phyloP scores from a whole-genome alignment of 2,329 filamentous ascomycete species.

The Verticillium isaacii region DNA sequence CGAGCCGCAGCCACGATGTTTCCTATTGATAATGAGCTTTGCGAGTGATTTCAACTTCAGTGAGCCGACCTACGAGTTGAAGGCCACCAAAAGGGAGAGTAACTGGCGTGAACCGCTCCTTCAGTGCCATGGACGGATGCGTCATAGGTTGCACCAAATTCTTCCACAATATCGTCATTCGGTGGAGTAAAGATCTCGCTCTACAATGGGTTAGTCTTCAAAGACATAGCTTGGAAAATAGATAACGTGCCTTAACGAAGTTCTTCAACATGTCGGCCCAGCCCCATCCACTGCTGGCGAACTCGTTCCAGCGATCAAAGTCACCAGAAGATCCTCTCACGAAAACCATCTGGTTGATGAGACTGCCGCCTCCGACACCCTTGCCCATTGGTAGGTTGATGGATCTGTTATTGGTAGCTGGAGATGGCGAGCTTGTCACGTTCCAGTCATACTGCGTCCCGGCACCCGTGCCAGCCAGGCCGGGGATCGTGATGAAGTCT shows the following conservation, averaged over 20 bases:
- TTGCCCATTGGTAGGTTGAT: not conserved
- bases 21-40: not conserved
- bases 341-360: not conserved
- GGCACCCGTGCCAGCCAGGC: not conserved
- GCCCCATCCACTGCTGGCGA: too few species aligned
- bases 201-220: not conserved
- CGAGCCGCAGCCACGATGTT: constrained; percentile 13
- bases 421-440: constrained; percentile 19
- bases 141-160: constrained; percentile 23
- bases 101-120: constrained; percentile 21
- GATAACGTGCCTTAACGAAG: too few species aligned
- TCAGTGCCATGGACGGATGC: constrained; percentile 17
- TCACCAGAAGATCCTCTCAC: not conserved
- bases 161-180: constrained; percentile 12
- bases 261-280: too few species aligned
- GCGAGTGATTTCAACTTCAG: too few species aligned
- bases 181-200: constrained; percentile 17
- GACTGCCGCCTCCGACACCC: not conserved
- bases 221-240: too few species aligned
- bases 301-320: not conserved
- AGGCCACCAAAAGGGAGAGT: constrained; percentile 25
- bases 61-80: constrained; percentile 16
- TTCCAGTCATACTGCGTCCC: constrained; percentile 28
- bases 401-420: too few species aligned
- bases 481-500: constrained; percentile 1